These are phyloP conservation scores for Cornus suecica DNA, from an alignment of 148 eudicot species.

Conservation along the genomic window DNA sequence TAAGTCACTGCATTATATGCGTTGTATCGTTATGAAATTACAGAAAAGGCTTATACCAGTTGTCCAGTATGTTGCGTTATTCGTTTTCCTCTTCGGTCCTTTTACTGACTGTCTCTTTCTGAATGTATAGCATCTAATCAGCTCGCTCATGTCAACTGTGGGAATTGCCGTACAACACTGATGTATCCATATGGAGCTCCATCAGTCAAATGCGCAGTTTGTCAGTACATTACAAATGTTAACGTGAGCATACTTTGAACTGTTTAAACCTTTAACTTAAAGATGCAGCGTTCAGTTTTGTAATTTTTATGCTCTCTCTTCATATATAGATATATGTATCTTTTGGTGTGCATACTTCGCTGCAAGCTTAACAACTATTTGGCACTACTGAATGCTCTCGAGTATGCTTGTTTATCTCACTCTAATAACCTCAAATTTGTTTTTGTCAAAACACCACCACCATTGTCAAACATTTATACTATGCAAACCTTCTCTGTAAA, in stretches of 20 bases:
- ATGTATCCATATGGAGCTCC: constrained; percentile 93
- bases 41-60: no score
- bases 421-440: not conserved
- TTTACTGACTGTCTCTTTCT: not conserved
- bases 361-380: not conserved
- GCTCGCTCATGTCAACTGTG: constrained; percentile 76
- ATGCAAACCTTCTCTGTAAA: not conserved
- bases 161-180: constrained; percentile 65
- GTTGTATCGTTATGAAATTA: not conserved
- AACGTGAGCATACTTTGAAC: constrained; percentile 46
- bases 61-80: not conserved
- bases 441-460: not conserved
- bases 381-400: not conserved
- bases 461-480: not conserved
- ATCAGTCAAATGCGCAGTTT: constrained; percentile 90
- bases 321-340: no score
- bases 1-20: not conserved
- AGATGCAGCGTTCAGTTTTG: not conserved
- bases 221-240: constrained; percentile 73
- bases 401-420: not conserved
- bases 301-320: no score
- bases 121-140: constrained; percentile 45
- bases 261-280: no score
- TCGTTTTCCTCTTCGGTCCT: not conserved
- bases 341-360: not conserved